phyloP scores from a whole-genome alignment of 805 yeast genomes.

The Saturnispora zaruensis region DNA sequence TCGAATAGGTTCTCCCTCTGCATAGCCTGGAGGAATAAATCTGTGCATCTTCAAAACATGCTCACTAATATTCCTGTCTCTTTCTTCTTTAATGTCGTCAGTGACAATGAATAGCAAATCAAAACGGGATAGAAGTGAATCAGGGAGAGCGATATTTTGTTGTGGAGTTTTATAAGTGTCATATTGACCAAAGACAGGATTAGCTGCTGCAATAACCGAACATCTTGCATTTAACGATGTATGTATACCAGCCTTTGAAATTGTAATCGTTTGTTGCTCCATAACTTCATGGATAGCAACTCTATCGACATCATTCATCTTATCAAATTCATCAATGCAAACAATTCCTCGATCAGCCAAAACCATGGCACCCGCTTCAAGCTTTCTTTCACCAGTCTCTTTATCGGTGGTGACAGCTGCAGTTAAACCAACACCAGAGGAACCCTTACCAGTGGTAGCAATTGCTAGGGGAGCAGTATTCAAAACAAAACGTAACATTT shows the following conservation, averaged over 20 bases:
- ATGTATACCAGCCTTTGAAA: slow-evolving; percentile 97
- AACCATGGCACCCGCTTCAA: slow-evolving; percentile 99
- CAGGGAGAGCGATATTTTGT: slow-evolving; percentile 93
- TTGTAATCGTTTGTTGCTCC: slow-evolving; percentile 99
- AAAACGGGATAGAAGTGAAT: slow-evolving; percentile 91
- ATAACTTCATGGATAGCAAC: slow-evolving; percentile 98
- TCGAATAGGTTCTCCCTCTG: slow-evolving; percentile 90
- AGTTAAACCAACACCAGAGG: slow-evolving; percentile 99
- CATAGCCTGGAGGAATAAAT: slow-evolving; percentile 75
- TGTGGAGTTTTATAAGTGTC: slow-evolving; percentile 95
- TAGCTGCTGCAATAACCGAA: slow-evolving; percentile 95
- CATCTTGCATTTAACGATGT: slow-evolving; percentile 95
- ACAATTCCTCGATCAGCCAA: slow-evolving; percentile 95
- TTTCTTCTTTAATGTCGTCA: slow-evolving; percentile 79
- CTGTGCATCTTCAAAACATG: slow-evolving; percentile 94
- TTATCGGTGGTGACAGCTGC: slow-evolving; percentile 96
- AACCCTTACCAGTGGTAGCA: slow-evolving; percentile 98
- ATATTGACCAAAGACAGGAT: slow-evolving; percentile 94
- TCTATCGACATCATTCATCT: slow-evolving; percentile 93
- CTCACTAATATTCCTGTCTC: slow-evolving; percentile 83
- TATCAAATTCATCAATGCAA: slow-evolving; percentile 98
- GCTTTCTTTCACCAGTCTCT: slow-evolving; percentile 92
- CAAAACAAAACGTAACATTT: slow-evolving; percentile 84
- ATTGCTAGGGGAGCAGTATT: slow-evolving; percentile 94
- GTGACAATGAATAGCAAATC: slow-evolving; percentile 93